These are phyloP conservation scores for Lactarius trivialis DNA, from an alignment of 768 basidiomycete genomes.

Conservation along the genomic window DNA sequence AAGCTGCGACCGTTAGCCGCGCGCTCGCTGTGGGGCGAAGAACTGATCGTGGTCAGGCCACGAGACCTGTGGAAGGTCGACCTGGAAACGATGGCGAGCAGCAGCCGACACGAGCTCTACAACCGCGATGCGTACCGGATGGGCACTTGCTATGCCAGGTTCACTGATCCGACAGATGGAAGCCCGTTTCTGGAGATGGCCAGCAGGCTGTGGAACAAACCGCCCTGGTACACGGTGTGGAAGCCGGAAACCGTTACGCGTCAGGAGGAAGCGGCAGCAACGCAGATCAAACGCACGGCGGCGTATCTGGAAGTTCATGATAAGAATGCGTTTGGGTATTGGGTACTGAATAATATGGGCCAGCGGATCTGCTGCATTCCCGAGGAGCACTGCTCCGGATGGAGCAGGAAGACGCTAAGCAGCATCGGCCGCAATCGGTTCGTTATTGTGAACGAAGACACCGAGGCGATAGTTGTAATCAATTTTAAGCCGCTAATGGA, in stretches of 20 bases:
- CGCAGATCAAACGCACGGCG: neutral
- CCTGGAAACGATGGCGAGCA: neutral
- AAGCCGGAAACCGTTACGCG: neutral
- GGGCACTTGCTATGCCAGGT: constrained; percentile 13
- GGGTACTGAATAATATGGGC: constrained; percentile 15
- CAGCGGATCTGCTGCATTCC: constrained; percentile 15
- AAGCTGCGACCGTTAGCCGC: constrained; percentile 9
- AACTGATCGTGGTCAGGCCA: constrained; percentile 11
- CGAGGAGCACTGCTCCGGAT: constrained; percentile 15
- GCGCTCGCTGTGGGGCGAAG: constrained; percentile 5
- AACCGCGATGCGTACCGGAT: constrained; percentile 9
- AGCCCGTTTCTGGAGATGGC: constrained; percentile 6
- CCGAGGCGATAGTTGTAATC: neutral
- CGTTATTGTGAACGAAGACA: constrained; percentile 1
- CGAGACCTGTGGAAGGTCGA: constrained; percentile 16
- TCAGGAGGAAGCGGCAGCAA: neutral
- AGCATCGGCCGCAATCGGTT: constrained; percentile 7
- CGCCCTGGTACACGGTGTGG: constrained; percentile 12
- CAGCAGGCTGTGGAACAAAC: constrained; percentile 15
- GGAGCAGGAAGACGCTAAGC: constrained; percentile 3
- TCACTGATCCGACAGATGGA: neutral
- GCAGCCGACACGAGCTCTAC: constrained; percentile 6
- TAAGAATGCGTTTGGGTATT: constrained; percentile 5
- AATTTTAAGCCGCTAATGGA: constrained; percentile 13
- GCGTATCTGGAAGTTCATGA: constrained; percentile 9